Evolutionary conservation across 1,284 basidiomycete species (phyloP), one percentile per base, ranked within the genome.

Genomic region (Serendipita sp.): DNA sequence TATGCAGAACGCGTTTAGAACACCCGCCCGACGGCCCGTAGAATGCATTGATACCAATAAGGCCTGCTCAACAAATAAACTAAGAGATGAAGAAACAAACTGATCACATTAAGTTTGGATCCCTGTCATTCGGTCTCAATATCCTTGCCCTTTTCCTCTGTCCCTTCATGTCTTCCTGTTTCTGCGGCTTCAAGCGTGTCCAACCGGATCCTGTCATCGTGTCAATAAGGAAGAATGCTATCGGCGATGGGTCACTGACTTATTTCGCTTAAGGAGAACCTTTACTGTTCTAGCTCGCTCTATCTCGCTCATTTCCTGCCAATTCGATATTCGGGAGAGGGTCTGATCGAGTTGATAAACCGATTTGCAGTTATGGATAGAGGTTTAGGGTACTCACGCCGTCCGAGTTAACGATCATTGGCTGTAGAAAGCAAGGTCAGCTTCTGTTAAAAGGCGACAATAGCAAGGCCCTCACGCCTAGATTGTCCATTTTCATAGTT

Each of bases 321-420:
- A 58, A 58, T 58, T 58, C 6, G 53, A n/a, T 22, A 58, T 58
- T 35, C 53, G 53, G 6, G 53, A 58, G 17, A 58, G 15, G 3
- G 53, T 58, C 53, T 58, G 30, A 32, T 22, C 13, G 53, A 8
- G 15, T 22, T 30, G 26, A 58, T 4, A 12, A n/a, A 58, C 26
- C n/a, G 12, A 38, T 38, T 38, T 38, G 12, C 6, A 38, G 35
- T 38, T 12, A 6, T 38, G 35, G 22, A 10, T 4, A 58, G 6
- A 8, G 3, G 10, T n/a, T 26, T 35, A 35, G 10, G n/a, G 12
- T 5, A 58, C 53, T 8, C 32, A 58, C 53, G 10, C 53, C 53
- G n/a, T 58, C 53, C 17, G 53, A 58, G 53, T 58, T 58, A 32
- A 58, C 32, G 53, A 58, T 30, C 53, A 58, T 58, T 17, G 53